Conservation (phyloP, 2,329 filamentous ascomycete genomes). For the Neopestalotiopsis clavispora region DNA sequence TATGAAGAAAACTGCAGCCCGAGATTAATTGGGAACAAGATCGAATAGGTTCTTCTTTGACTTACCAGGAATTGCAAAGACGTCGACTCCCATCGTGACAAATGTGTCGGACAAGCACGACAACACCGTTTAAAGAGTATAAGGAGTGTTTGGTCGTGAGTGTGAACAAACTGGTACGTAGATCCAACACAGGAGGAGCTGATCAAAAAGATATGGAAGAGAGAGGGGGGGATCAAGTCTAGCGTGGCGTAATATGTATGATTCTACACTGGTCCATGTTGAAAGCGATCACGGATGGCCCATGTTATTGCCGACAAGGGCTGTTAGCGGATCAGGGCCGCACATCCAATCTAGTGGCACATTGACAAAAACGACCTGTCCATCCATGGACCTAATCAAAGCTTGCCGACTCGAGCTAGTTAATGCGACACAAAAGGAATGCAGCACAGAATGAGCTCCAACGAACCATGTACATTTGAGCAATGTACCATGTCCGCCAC, state of each 20-base stretch:
- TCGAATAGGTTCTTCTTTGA: neutral
- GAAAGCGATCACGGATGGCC: neutral
- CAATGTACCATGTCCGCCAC: neutral
- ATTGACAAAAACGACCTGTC: neutral
- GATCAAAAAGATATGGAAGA: neutral
- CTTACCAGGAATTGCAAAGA: neutral
- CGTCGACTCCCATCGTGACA: neutral
- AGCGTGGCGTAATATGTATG: neutral
- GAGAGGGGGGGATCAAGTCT: neutral
- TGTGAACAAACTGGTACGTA: neutral
- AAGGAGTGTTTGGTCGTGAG: neutral
- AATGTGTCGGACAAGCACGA: neutral
- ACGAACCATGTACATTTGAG: neutral
- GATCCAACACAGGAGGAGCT: neutral
- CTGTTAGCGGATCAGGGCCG: neutral
- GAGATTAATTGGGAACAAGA: constrained; percentile 29
- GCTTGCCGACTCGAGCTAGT: neutral
- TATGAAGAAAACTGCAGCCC: constrained; percentile 75
- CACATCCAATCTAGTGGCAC: neutral
- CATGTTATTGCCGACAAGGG: neutral
- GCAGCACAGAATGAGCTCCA: neutral
- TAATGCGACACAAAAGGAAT: neutral
- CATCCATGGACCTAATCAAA: neutral
- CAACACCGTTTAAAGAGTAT: neutral
- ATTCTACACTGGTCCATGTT: neutral